Base-by-base conservation (phyloP, 2,329 filamentous ascomycete species). In the Ophiostoma piceae region DNA sequence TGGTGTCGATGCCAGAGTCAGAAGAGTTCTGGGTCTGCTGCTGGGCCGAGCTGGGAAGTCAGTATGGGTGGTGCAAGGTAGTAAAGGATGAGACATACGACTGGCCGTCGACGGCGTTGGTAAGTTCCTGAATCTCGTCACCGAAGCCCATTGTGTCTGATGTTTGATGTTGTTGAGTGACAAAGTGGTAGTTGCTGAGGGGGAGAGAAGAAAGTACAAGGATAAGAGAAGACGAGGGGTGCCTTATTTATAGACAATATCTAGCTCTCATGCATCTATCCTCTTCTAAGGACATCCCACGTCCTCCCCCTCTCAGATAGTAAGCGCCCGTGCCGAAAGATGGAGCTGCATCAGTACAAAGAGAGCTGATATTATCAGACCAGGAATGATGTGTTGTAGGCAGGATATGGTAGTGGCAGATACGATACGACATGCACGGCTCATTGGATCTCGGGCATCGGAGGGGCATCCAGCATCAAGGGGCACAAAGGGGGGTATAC, bases 1-100 rank as follows among this genome's bases (percentile, higher is more conserved):
- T 66, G 41, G 76, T 79, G 67, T 80, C 78, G 57, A 75, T 73
- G 35, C 74, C 75, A 57, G 76, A 76, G 66, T 77, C 75, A 16
- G 75, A 76, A 2, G 72, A 64, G 71, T 77, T 72, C 65, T 72
- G 62, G 57, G 74, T 71, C 43, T 71, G 76, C 73, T 79, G 77
- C 47, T 79, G 74, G 65, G 77, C 76, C 47, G 77, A 74, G 67
- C 75, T 78, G 68, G 26, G 16, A 7, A 16, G 60, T 64, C 37
- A 64, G 60, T 11, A 35, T 4, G 16, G 11, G 3, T 8, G 8
- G 19, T 19, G 22, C 1, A 7, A 43, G 37, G 22, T 29, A 64
- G 8, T 3, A 37, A 22, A 16, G 2, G 4, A 39, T 39, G 47
- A 16, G n/a, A 72, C 74, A 37, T 69, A 76, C 76, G 70, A 67